These are phyloP conservation scores for Leishmania aethiopica DNA, from an alignment of 208 protist genomes.

Conservation along the genomic window DNA sequence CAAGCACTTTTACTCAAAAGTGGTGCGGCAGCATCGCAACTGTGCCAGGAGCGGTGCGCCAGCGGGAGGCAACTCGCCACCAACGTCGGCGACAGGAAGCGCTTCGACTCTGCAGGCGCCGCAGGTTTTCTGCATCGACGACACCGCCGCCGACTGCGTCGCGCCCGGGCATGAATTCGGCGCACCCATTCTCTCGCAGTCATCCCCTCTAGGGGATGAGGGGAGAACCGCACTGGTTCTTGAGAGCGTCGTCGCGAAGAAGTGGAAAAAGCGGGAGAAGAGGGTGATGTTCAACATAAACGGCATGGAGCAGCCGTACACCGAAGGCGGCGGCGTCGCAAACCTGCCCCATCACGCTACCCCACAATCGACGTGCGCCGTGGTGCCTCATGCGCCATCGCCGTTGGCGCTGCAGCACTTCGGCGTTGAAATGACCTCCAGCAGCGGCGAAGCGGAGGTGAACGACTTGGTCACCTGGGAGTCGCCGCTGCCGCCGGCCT, in stretches of 20 bases:
- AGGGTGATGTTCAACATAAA: constrained; percentile 13
- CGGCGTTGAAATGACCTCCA: background rate
- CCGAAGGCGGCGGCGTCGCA: background rate
- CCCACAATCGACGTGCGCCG: background rate
- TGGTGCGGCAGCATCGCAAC: constrained; percentile 20
- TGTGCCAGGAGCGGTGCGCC: background rate
- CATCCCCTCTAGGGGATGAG: background rate
- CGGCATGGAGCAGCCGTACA: background rate
- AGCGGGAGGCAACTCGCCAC: background rate
- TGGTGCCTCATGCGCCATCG: background rate
- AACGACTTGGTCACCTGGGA: background rate
- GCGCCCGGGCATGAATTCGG: background rate
- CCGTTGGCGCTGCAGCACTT: background rate
- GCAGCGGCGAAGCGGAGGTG: background rate
- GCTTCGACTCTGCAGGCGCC: background rate
- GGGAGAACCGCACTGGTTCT: background rate
- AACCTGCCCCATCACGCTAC: background rate
- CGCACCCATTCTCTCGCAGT: background rate
- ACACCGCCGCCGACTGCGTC: background rate
- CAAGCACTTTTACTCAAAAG: constrained; percentile 23
- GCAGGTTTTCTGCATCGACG: background rate
- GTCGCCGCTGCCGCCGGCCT: background rate
- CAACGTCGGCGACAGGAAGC: background rate
- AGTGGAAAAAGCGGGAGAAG: background rate
- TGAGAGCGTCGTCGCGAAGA: background rate